Percentiles rank a stretch among this genome's conserved stretches.
Evolutionary conservation across 2,329 filamentous ascomycete genomes (phyloP).

Genomic region (Corinectria fuckeliana): DNA sequence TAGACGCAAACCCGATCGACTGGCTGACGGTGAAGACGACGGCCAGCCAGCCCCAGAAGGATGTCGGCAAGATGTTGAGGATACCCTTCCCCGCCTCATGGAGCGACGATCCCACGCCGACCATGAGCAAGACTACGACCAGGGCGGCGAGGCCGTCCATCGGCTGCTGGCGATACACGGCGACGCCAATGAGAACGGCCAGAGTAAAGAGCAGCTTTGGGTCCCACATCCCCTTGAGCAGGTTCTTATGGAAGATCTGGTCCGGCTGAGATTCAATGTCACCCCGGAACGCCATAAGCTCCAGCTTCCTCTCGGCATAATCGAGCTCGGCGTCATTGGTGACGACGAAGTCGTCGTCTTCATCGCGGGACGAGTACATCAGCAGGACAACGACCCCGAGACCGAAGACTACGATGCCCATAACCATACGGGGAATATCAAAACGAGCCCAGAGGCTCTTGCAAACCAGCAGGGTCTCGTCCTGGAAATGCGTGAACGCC

Average conservation of each 20-base stretch:
- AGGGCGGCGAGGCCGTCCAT: conserved; percentile 50
- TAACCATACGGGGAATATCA: conserved; percentile 83
- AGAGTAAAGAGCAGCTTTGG: conserved; percentile 42
- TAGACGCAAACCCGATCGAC: conserved; percentile 93
- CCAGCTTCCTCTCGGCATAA: conserved; percentile 63
- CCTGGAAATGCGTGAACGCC: conserved; percentile 76
- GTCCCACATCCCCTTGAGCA: conserved; percentile 48
- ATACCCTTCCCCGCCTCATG: conserved; percentile 53
- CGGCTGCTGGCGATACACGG: conserved; percentile 42
- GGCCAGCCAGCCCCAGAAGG: conserved; percentile 88
- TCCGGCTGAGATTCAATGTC: conserved; percentile 51
- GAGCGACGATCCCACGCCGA: conserved; percentile 53
- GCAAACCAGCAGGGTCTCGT: conserved; percentile 78
- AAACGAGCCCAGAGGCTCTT: conserved; percentile 91
- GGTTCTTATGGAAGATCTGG: conserved; percentile 40
- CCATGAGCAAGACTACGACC: conserved; percentile 42
- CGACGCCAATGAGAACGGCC: conserved; percentile 38
- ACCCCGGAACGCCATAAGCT: conserved; percentile 51
- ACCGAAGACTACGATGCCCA: conserved; percentile 76
- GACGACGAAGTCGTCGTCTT: conserved; percentile 60
- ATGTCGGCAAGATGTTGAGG: conserved; percentile 68
- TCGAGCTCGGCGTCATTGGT: conserved; percentile 65
- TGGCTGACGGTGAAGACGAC: conserved; percentile 83
- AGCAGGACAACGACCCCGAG: conserved; percentile 72
- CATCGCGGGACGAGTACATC: conserved; percentile 71